Base-by-base conservation (phyloP, 352 stramenopile genomes). In the Globisporangium abappressorium region DNA sequence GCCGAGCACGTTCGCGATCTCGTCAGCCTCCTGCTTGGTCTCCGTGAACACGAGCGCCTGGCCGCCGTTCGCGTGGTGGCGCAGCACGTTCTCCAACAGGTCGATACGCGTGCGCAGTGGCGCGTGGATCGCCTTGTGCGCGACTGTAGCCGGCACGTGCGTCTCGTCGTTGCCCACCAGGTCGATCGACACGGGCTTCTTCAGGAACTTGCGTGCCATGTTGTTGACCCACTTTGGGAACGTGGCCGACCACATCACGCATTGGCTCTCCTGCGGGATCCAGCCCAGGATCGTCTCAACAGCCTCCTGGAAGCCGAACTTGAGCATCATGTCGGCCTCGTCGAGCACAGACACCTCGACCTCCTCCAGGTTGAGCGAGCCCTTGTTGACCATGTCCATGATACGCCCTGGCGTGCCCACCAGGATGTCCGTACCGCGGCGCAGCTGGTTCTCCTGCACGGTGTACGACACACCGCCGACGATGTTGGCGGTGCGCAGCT, bases 291-390 rank as follows among this genome's bases (percentile, higher is more conserved):
- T 98, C 14, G 90, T 89, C 84, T 99, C 95, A 20, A 99, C 95
- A 41, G 98, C 95, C 58, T 99, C 97, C 59, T 98, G 94, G 78
- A 99, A 99, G 41, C 97, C 97, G 83, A 99, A 99, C 82, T 98
- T 98, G 57, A 99, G 87, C 97, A 99, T 99, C 90, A 98, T 97
- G 76, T 99, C 97, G 33, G 97, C 97, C 77, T 99, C 97, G 65
- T 99, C 97, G 30, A 99, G 83, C 34, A 99, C 93, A 5, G 97
- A 80, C 57, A 96, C 92, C 57, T 95, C 80, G 11, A 98, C 82
- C 8, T 84, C 64, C n/a, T 89, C 90, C 5, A 99, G 83, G 67
- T 93, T 82, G 2, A 99, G 79, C 47, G 87, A 93, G 41, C 92
- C 93, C 70, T 97, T 97, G 65, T 98, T 73, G 30, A 99, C 82